Evolutionary conservation across 139 green algal species (phyloP).

Genomic region (Zygnema circumcarinatum): DNA sequence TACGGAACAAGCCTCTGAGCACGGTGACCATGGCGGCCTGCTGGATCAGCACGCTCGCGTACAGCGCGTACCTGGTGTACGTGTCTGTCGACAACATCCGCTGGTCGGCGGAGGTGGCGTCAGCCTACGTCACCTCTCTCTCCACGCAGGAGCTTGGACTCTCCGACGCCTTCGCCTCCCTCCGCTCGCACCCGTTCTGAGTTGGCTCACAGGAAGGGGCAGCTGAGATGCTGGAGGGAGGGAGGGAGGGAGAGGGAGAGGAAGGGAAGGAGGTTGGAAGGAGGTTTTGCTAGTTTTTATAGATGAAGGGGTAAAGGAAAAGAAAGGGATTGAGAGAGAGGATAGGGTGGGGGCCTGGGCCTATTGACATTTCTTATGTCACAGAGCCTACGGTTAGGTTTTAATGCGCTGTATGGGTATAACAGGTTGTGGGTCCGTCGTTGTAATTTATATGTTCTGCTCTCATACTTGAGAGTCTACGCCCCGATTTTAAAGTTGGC

Average conservation of each 20-base stretch:
- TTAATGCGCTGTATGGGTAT: neutral
- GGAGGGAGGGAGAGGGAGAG: neutral
- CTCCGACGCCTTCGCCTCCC: too few species aligned
- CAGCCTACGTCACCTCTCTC: neutral
- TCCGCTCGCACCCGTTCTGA: too few species aligned
- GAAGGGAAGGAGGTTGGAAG: neutral
- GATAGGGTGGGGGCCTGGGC: neutral
- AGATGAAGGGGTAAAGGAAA: neutral
- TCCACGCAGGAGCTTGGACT: too few species aligned
- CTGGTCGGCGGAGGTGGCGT: neutral
- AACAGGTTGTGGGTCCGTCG: neutral
- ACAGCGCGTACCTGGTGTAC: neutral
- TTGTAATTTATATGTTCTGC: neutral
- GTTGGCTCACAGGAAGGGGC: neutral
- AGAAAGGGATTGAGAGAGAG: neutral
- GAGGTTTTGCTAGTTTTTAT: neutral
- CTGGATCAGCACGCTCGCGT: neutral
- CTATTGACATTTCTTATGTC: neutral
- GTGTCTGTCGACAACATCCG: neutral
- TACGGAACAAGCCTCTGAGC: neutral
- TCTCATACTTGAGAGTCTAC: too few species aligned
- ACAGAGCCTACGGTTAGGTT: neutral
- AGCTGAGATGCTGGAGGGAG: neutral
- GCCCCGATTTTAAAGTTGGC: too few species aligned
- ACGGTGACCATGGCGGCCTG: too few species aligned